These are phyloP conservation scores for Mentha longifolia DNA, from an alignment of 257 asterid species.

Conservation along the genomic window DNA sequence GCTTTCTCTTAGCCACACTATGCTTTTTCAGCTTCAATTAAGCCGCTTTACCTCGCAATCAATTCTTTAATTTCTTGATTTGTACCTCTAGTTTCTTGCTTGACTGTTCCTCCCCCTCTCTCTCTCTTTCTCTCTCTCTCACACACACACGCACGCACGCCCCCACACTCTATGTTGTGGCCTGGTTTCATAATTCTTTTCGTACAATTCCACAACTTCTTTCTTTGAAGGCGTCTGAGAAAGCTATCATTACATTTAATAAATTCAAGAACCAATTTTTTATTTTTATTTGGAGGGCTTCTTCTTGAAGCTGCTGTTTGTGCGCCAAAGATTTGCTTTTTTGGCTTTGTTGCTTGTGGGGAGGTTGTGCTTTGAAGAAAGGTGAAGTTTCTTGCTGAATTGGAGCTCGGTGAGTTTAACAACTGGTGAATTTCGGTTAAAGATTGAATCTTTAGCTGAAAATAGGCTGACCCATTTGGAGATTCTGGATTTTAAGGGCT, in stretches of 20 bases:
- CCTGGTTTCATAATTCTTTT: slow-evolving; percentile 29
- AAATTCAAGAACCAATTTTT: slow-evolving; percentile 29
- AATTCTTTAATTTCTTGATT: slow-evolving; percentile 26
- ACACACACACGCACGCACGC: slow-evolving; percentile 22
- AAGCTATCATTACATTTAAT: slow-evolving; percentile 29
- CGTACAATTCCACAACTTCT: slow-evolving; percentile 21
- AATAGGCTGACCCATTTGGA: slow-evolving; percentile 36
- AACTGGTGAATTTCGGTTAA: slow-evolving; percentile 17
- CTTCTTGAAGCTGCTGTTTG: slow-evolving; percentile 36
- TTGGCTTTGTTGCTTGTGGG: slow-evolving; percentile 20
- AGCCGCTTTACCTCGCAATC: slow-evolving; percentile 28
- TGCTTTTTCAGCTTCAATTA: slow-evolving; percentile 16
- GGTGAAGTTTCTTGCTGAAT: slow-evolving; percentile 33
- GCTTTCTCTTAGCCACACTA: slow-evolving; percentile 32
- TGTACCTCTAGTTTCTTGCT: slow-evolving; percentile 34
- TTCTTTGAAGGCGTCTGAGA: slow-evolving; percentile 31
- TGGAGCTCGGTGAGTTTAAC: slow-evolving; percentile 39
- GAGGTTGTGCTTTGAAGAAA: slow-evolving; percentile 26
- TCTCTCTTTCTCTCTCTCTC: not conserved
- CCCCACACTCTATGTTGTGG: slow-evolving; percentile 18
- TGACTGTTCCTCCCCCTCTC: slow-evolving; percentile 26
- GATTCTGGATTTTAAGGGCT: slow-evolving; percentile 40
- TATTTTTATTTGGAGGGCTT: slow-evolving; percentile 30
- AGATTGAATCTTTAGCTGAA: slow-evolving; percentile 34
- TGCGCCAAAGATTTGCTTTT: slow-evolving; percentile 43